Evolutionary conservation across 345 rosid genomes (phyloP), one percentile per base, ranked within the genome.

Genomic region (Eucalyptus globulus): DNA sequence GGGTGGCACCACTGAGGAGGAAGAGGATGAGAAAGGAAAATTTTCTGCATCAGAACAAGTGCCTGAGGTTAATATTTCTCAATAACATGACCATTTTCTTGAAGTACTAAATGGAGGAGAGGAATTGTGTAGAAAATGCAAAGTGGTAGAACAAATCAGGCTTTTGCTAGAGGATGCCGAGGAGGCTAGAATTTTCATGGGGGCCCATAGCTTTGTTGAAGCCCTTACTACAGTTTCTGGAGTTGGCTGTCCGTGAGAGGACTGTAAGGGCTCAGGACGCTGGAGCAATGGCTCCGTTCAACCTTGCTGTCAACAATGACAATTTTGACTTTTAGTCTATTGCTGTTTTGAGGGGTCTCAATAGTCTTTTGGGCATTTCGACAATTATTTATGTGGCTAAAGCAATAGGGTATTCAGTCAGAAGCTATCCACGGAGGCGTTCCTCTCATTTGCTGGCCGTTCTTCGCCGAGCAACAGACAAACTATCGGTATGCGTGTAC

Each of bases 261-360:
- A 89, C 93, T 90, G 89, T 87, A 29, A 43, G 40, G 88, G 96
- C 97, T 87, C 96, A 95, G 90, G 97, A 93, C 86, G 91, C 89
- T 80, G 99, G 99, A 87, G 97, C 99, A 53, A 94, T 98, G 99
- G 97, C 99, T 90, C 94, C 96, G 26, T 98, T 97, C 91, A 98
- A 98, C 93, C 95, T 98, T 88, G 97, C 96, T 8, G 99, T 98
- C 92, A 95, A 96, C 93, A 98, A 96, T 90, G 95, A 96, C 95
- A 97, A 97, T 99, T 98, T 89, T 27, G 94, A 62, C 89, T 87
- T 90, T 49, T 56, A 56, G 40, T 51, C 65, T 86, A n/a, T 86
- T 24, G 40, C 17, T 34, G 29, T 56, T 60, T 49, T 86, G 45
- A 72, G 45, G 40, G 44, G 80, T 5, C 44, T 34, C 40, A 67